These are phyloP conservation scores for Cenchrus americanus DNA, from an alignment of 176 grass and related monocot species.

Conservation along the genomic window DNA sequence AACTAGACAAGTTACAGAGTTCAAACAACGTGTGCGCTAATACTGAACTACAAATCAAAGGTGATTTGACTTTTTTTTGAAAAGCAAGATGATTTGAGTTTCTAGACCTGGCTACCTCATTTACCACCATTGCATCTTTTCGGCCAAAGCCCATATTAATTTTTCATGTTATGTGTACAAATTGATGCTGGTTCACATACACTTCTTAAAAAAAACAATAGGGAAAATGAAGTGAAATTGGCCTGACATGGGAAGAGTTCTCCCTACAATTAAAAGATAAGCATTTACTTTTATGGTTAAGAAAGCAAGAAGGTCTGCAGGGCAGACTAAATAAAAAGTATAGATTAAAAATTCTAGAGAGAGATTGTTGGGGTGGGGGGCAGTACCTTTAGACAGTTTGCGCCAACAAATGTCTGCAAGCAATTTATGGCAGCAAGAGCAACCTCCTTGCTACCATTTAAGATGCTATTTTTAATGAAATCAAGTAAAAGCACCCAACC, in stretches of 20 bases:
- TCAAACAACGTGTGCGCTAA: slow-evolving; percentile 27
- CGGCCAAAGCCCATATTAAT: neutral
- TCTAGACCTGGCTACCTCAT: neutral
- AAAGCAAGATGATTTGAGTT: neutral
- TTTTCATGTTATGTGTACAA: neutral
- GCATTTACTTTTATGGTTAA: neutral
- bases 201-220: neutral
- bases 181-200: neutral
- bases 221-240: neutral
- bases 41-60: slow-evolving; percentile 22
- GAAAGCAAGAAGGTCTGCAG: neutral
- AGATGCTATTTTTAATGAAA: slow-evolving; percentile 87
- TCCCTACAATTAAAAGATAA: slow-evolving; percentile 6
- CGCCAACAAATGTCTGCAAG: slow-evolving; percentile 85
- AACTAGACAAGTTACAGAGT: neutral
- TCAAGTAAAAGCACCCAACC: slow-evolving; percentile 86
- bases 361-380: neutral
- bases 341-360: slow-evolving; percentile 17
- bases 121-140: neutral
- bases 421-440: slow-evolving; percentile 97
- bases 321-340: neutral
- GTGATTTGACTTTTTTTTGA: neutral
- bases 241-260: neutral
- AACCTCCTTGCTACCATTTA: slow-evolving; percentile 97
- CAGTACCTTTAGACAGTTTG: slow-evolving; percentile 90